Evolutionary conservation across 441 rosid species (phyloP).

Genomic region (Syzygium syzygioides): DNA sequence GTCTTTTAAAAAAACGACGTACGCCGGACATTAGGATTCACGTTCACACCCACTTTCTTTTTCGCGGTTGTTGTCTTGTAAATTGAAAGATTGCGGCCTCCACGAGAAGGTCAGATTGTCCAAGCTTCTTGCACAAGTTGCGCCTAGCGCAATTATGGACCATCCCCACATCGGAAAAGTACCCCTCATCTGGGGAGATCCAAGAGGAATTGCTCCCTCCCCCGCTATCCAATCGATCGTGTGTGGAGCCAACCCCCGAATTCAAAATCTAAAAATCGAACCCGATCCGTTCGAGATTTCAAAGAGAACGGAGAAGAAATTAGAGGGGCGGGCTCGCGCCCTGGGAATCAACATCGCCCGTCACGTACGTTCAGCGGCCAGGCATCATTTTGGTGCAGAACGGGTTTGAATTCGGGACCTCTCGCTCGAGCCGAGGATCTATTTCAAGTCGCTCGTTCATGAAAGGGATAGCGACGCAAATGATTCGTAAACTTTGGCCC

Average conservation of each 20-base stretch:
- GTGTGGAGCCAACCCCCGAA: fast-evolving
- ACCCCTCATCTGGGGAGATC: fast-evolving
- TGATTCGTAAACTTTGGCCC: no score
- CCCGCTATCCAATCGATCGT: fast-evolving
- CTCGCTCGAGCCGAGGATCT: no score
- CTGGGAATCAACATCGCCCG: not conserved
- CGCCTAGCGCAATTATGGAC: not conserved
- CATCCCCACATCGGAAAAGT: not conserved
- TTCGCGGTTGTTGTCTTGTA: not conserved
- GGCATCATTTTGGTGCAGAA: no score
- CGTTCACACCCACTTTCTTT: not conserved
- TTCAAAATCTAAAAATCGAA: not conserved
- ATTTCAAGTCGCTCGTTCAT: no score
- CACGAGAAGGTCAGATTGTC: not conserved
- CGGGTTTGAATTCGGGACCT: no score
- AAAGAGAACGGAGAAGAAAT: not conserved
- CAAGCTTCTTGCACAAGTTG: not conserved
- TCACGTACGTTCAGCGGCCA: not conserved
- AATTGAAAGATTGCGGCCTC: not conserved
- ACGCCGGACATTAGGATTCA: not conserved
- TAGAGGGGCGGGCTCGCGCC: fast-evolving
- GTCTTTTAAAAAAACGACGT: not conserved
- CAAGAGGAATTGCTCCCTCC: not conserved
- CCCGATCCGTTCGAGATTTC: not conserved
- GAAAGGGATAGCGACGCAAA: no score